phyloP scores from a whole-genome alignment of 768 basidiomycete genomes.

The Chalciporus piperatus region DNA sequence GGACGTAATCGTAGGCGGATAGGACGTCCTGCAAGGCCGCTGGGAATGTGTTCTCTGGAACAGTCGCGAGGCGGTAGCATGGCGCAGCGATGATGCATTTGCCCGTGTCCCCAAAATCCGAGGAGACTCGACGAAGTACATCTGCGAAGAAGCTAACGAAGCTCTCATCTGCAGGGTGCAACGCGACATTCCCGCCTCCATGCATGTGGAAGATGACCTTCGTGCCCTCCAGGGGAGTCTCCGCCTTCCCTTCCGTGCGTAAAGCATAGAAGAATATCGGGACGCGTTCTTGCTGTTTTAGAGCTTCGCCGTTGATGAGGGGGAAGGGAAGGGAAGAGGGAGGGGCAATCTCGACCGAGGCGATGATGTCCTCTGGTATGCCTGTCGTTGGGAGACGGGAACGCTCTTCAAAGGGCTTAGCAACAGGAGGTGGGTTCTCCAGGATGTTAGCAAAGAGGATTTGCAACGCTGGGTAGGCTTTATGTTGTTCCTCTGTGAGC shows the following conservation, averaged over 20 bases:
- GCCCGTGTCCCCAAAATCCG: not conserved
- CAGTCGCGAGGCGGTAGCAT: slow-evolving; percentile 7
- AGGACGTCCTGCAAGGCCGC: slow-evolving; percentile 5
- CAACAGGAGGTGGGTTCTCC: not conserved
- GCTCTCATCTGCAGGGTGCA: not conserved
- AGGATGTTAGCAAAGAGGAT: not conserved
- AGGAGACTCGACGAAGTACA: not conserved
- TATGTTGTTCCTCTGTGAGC: slow-evolving; percentile 5
- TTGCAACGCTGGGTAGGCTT: not conserved
- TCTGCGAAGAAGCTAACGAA: not conserved
- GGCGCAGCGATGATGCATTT: slow-evolving; percentile 5
- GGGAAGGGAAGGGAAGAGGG: not conserved
- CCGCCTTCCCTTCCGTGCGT: not conserved
- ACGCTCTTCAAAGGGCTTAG: slow-evolving; percentile 1
- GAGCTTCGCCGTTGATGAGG: not conserved
- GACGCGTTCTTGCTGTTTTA: slow-evolving; percentile 2
- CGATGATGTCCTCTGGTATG: slow-evolving; percentile 1
- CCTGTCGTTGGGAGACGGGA: not conserved
- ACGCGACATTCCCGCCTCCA: slow-evolving; percentile 12
- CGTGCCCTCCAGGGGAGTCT: slow-evolving; percentile 1
- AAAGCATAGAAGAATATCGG: slow-evolving; percentile 11
- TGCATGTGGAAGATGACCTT: slow-evolving; percentile 15
- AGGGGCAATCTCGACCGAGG: slow-evolving; percentile 4
- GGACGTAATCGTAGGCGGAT: slow-evolving; percentile 15
- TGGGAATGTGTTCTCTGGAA: slow-evolving; percentile 7